Evolutionary conservation across 768 basidiomycete genomes (phyloP), one percentile per base, ranked within the genome.

Genomic region (Rhizopogon vulgaris): DNA sequence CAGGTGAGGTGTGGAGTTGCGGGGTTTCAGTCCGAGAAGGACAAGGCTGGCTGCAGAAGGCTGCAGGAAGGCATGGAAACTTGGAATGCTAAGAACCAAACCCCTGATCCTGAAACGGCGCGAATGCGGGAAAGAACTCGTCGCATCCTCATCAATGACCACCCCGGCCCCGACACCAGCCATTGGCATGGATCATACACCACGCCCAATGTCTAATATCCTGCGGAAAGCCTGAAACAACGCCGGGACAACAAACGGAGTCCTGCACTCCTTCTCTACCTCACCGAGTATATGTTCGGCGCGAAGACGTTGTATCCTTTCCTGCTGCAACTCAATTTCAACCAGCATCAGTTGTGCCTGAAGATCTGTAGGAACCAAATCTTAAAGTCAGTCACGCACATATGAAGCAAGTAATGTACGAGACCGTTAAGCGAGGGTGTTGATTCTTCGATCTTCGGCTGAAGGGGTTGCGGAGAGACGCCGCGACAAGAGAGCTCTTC

Each of bases 221-320:
- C 62, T 63, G 24, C 77, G 52, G 48, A 84, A 82, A 11, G 80
- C 78, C 10, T 80, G 77, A 52, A 82, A 63, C 55, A 85, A 62
- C 9, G 76, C 78, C 8, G 82, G 82, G 3, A 80, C 79, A 37
- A 83, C 69, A 55, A 84, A 85, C 11, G 83, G 83, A 52, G 69
- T 60, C 45, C 62, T 66, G 51, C 76, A 73, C 60, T 84, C 82
- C 48, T 71, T 65, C 54, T 74, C 67, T 14, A 84, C 67, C 18
- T 82, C 81, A 41, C 56, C 58, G 55, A 84, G 57, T 12, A 67
- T 62, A 10, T 58, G 64, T 54, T 83, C 83, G 3, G 73, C 73
- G 51, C 73, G 72, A n/a, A 63, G 34, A 36, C 78, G 64, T 48
- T 56, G 59, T 41, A 55, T 57, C 14, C 65, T 67, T 61, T 79